These are phyloP conservation scores for Claviceps paspali DNA, from an alignment of 2,329 filamentous ascomycete genomes.

Conservation along the genomic window DNA sequence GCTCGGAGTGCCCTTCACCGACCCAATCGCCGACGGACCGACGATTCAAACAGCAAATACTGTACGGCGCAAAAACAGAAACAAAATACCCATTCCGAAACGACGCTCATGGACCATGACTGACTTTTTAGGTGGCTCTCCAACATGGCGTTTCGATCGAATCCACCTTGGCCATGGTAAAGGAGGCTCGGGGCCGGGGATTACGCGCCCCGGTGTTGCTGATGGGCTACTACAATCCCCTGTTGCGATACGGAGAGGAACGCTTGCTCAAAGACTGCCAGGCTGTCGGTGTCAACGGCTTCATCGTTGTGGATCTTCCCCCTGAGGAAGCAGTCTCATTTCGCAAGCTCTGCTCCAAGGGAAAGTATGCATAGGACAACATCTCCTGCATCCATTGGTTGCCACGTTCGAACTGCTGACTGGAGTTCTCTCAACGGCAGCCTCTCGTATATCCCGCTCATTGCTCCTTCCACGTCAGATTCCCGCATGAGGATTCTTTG, in stretches of 20 bases:
- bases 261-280: constrained; percentile 71
- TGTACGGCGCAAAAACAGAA: constrained; percentile 34
- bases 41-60: constrained; percentile 96
- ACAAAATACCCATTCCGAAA: constrained; percentile 7
- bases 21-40: constrained; percentile 93
- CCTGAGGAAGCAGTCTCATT: constrained; percentile 93
- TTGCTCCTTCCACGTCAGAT: constrained; percentile 86
- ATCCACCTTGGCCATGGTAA: constrained; percentile 68
- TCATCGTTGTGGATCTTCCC: constrained; percentile 90
- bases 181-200: constrained; percentile 61
- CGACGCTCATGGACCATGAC: background rate
- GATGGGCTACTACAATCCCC: constrained; percentile 98
- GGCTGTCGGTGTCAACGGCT: constrained; percentile 78
- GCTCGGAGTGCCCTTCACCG: constrained; percentile 90
- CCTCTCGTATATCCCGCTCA: constrained; percentile 91
- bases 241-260: constrained; percentile 89
- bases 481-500: constrained; percentile 89
- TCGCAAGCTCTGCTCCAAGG: constrained; percentile 65
- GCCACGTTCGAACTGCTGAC: background rate
- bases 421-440: constrained; percentile 30
- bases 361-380: constrained; percentile 37
- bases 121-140: constrained; percentile 44
- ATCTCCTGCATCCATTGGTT: background rate
- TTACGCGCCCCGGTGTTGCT: constrained; percentile 72
- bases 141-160: constrained; percentile 76